Evolutionary conservation across 2,329 filamentous ascomycete genomes (phyloP).

Genomic region (Scleromitrula shiraiana): DNA sequence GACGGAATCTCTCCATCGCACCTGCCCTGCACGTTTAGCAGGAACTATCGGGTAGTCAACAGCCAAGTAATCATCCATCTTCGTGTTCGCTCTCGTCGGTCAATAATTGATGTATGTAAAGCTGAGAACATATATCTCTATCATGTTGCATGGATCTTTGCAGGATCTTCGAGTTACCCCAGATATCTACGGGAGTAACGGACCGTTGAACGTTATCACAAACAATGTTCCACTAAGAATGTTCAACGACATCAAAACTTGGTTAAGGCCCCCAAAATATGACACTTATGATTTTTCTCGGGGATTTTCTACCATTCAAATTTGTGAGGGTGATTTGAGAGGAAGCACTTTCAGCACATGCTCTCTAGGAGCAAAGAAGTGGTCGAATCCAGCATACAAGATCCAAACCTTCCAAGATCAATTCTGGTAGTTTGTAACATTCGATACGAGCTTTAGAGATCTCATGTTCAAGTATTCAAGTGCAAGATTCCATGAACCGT

Average conservation of each 20-base stretch:
- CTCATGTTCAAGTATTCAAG: too few relatives aligned
- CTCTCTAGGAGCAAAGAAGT: too few relatives aligned
- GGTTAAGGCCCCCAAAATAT: conserved; percentile 1
- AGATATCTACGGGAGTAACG: conserved; percentile 8
- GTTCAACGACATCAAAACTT: conserved; percentile 3
- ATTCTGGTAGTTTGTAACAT: too few relatives aligned
- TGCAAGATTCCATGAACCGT: too few relatives aligned
- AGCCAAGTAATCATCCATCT: background rate
- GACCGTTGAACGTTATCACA: conserved; percentile 2
- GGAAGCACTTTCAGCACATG: too few relatives aligned
- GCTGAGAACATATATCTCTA: background rate
- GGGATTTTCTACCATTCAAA: too few relatives aligned
- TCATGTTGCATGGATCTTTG: conserved; percentile 7
- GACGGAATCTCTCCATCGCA: background rate
- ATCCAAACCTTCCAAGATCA: too few relatives aligned
- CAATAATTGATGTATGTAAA: background rate
- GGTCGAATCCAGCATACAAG: too few relatives aligned
- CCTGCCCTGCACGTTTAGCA: background rate
- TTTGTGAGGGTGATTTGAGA: too few relatives aligned
- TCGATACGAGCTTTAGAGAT: too few relatives aligned
- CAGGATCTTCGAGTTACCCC: conserved; percentile 3
- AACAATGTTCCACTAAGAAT: conserved; percentile 2
- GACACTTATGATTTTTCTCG: background rate
- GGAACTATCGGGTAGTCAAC: background rate
- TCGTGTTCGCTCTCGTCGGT: conserved; percentile 2